Conservation (phyloP, 768 basidiomycete genomes). For the Neoboletus subvelutipes region DNA sequence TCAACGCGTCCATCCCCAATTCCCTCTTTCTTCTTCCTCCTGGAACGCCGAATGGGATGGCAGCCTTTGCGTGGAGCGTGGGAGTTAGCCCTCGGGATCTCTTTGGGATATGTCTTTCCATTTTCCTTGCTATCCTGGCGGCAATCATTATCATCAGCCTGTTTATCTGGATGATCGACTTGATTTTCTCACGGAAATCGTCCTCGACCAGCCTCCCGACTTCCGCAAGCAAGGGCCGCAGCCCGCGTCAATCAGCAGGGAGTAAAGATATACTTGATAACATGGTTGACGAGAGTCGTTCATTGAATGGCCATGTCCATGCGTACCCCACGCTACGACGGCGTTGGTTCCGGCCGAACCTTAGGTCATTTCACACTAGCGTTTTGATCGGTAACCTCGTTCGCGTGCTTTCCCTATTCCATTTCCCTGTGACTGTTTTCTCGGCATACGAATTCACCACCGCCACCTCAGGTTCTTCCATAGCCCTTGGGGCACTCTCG, state of each 20-base stretch:
- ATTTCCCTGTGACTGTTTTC: conserved; percentile 91
- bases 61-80: conserved; percentile 80
- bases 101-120: conserved; percentile 74
- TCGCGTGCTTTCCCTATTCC: conserved; percentile 88
- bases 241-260: conserved; percentile 41
- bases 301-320: conserved; percentile 26
- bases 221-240: conserved; percentile 30
- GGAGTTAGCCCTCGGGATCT: conserved; percentile 82
- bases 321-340: conserved; percentile 28
- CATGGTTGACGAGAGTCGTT: conserved; percentile 30
- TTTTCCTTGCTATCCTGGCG: conserved; percentile 80
- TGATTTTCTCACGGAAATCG: conserved; percentile 36
- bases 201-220: conserved; percentile 16
- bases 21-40: conserved; percentile 68
- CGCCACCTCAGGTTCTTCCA: conserved; percentile 51
- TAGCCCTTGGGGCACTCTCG: conserved; percentile 77
- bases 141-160: conserved; percentile 68
- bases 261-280: conserved; percentile 55
- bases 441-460: conserved; percentile 65
- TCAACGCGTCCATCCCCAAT: conserved; percentile 68
- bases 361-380: conserved; percentile 78
- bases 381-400: conserved; percentile 89
- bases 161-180: conserved; percentile 73
- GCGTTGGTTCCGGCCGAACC: conserved; percentile 46
- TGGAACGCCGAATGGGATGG: conserved; percentile 62